Evolutionary conservation across 2,329 filamentous ascomycete genomes (phyloP).

Genomic region (Rhynchosporium secalis): DNA sequence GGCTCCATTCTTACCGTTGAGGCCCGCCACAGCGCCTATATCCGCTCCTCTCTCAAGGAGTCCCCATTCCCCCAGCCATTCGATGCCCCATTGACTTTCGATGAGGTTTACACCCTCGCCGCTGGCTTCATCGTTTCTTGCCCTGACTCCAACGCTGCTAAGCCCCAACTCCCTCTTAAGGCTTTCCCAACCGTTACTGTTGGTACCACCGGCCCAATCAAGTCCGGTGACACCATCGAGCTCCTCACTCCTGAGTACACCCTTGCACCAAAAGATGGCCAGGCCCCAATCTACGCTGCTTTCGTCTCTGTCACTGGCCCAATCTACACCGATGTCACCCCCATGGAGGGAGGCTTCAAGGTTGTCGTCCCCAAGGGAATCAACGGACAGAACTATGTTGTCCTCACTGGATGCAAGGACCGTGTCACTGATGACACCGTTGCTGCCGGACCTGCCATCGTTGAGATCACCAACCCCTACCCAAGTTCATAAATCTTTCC

Average conservation of each 20-base stretch:
- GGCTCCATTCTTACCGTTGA: conserved; percentile 65
- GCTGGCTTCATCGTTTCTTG: conserved; percentile 56
- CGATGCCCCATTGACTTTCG: conserved; percentile 57
- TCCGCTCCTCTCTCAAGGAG: conserved; percentile 51
- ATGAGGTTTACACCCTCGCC: conserved; percentile 65
- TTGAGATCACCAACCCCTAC: conserved; percentile 35
- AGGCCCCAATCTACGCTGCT: conserved; percentile 40
- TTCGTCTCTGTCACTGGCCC: conserved; percentile 45
- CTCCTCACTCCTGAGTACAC: conserved; percentile 35
- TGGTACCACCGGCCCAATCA: conserved; percentile 28
- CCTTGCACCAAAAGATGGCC: conserved; percentile 29
- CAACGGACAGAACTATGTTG: conserved; percentile 44
- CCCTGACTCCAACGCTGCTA: conserved; percentile 53
- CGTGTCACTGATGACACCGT: conserved; percentile 42
- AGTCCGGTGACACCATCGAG: conserved; percentile 30
- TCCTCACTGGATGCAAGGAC: conserved; percentile 42
- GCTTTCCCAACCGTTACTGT: conserved; percentile 54
- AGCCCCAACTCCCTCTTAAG: conserved; percentile 53
- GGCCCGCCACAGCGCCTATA: conserved; percentile 62
- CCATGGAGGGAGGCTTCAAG: conserved; percentile 32
- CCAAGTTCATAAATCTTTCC: conserved; percentile 14
- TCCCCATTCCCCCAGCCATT: conserved; percentile 59
- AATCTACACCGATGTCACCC: conserved; percentile 36
- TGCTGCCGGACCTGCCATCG: conserved; percentile 40
- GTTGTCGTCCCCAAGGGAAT: conserved; percentile 40